Percentiles rank a stretch among this genome's conserved stretches.
Conservation (phyloP, 202 grass and related monocot species). For the Zizania palustris region DNA sequence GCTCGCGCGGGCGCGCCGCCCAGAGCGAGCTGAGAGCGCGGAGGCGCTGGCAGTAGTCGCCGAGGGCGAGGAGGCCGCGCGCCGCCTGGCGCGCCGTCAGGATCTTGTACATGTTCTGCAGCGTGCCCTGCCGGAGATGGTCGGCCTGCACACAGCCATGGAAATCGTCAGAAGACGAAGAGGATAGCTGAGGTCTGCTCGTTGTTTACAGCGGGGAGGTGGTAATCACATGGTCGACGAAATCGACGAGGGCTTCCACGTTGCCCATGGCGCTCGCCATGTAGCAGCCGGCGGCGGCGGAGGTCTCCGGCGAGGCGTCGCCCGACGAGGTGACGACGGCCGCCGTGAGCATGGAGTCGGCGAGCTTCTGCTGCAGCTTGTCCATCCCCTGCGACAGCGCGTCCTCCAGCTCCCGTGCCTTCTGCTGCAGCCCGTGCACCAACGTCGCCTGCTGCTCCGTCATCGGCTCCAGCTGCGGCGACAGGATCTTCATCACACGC, state of each 20-base stretch:
- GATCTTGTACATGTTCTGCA: slow-evolving; percentile 74
- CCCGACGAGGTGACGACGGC: not conserved
- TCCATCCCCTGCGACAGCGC: slow-evolving; percentile 65
- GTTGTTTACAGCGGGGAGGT: not conserved
- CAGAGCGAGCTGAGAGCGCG: slow-evolving; percentile 63
- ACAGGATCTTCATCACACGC: slow-evolving; percentile 21
- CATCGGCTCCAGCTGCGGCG: slow-evolving; percentile 52
- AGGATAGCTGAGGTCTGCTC: not conserved
- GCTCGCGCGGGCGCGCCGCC: slow-evolving; percentile 52
- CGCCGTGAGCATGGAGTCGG: slow-evolving; percentile 39
- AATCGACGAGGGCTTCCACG: slow-evolving; percentile 54
- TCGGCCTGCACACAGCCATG: slow-evolving; percentile 61
- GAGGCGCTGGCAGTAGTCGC: slow-evolving; percentile 65
- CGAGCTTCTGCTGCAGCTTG: slow-evolving; percentile 64
- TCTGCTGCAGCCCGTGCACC: slow-evolving; percentile 46
- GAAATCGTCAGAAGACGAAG: not conserved
- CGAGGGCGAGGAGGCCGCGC: slow-evolving; percentile 41
- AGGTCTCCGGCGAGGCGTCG: not conserved
- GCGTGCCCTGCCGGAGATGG: slow-evolving; percentile 59
- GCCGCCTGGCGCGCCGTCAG: slow-evolving; percentile 31
- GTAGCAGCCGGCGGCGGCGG: not conserved
- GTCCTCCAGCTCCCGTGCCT: slow-evolving; percentile 59
- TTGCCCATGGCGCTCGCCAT: slow-evolving; percentile 52
- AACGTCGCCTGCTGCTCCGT: slow-evolving; percentile 34
- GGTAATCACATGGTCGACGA: slow-evolving; percentile 50